Evolutionary conservation across 2,329 filamentous ascomycete species (phyloP).

Genomic region (Nemania abortiva): DNA sequence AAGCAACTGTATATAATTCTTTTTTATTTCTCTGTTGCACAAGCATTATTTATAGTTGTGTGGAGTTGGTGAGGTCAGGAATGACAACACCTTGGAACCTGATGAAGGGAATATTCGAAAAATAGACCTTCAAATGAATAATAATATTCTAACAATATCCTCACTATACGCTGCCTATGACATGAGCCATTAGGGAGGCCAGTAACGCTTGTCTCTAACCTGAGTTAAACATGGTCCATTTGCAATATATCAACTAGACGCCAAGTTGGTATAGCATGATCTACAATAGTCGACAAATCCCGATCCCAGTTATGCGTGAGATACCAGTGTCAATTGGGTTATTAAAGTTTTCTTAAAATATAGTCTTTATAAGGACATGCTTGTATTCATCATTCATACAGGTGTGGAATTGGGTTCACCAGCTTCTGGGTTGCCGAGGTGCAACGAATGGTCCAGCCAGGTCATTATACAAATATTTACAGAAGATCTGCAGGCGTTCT

Average conservation of each 20-base stretch:
- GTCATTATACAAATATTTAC: neutral
- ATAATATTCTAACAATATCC: conserved; percentile 18
- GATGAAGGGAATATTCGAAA: conserved; percentile 6
- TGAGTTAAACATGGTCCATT: neutral
- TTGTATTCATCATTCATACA: conserved; percentile 13
- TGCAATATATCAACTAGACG: neutral
- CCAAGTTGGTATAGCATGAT: neutral
- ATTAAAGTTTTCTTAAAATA: neutral
- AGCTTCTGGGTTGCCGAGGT: neutral
- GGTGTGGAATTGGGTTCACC: conserved; percentile 5
- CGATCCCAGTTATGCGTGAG: too few species aligned
- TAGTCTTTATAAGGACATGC: neutral
- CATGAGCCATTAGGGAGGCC: too few species aligned
- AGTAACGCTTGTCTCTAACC: too few species aligned
- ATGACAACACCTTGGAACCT: neutral
- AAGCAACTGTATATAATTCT: conserved; percentile 50
- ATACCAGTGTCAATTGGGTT: neutral
- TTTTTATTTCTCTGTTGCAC: conserved; percentile 40
- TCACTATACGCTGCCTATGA: too few species aligned
- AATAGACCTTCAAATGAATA: conserved; percentile 32
- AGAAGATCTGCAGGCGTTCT: neutral
- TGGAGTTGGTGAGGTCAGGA: conserved; percentile 17
- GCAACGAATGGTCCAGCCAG: neutral
- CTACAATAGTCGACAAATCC: neutral
- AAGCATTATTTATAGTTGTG: conserved; percentile 34